Conservation (phyloP, 176 grass and related monocot genomes). For the Melocanna baccifera region DNA sequence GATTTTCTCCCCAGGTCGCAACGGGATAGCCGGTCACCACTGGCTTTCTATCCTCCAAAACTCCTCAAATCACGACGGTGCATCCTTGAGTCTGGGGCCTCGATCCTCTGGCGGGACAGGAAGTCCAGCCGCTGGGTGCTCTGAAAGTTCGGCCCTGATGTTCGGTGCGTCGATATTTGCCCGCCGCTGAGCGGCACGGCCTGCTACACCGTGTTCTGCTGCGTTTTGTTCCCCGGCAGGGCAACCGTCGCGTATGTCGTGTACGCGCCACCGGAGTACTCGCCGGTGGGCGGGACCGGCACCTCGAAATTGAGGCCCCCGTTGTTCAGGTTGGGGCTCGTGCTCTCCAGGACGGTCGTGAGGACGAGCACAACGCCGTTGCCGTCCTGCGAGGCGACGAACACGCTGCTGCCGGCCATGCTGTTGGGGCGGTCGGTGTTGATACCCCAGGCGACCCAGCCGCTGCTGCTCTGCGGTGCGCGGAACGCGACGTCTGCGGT, state of each 20-base stretch:
- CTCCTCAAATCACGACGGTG: conserved; percentile 81
- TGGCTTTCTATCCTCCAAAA: too few relatives aligned
- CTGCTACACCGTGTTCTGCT: conserved; percentile 76
- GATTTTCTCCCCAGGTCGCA: too few relatives aligned
- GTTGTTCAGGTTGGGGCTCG: background rate
- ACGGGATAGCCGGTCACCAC: too few relatives aligned
- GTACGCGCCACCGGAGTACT: conserved; percentile 53
- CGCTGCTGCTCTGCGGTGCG: conserved; percentile 2
- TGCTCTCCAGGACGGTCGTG: conserved; percentile 9
- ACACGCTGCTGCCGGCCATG: conserved; percentile 52
- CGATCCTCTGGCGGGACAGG: conserved; percentile 38
- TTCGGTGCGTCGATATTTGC: background rate
- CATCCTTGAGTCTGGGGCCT: conserved; percentile 41
- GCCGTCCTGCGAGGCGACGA: conserved; percentile 58
- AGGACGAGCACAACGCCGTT: conserved; percentile 31
- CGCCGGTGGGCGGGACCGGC: conserved; percentile 12
- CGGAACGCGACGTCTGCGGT: conserved; percentile 73
- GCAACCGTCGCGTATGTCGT: conserved; percentile 63
- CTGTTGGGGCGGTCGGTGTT: background rate
- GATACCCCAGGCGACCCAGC: conserved; percentile 90
- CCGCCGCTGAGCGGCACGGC: conserved; percentile 10
- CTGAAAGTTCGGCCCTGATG: background rate
- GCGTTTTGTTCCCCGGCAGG: conserved; percentile 41
- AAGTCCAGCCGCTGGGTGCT: conserved; percentile 39
- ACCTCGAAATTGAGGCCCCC: conserved; percentile 28